These are phyloP conservation scores for Candida pseudoviswanathii DNA, from an alignment of 1,139 yeast genomes.

Conservation along the genomic window DNA sequence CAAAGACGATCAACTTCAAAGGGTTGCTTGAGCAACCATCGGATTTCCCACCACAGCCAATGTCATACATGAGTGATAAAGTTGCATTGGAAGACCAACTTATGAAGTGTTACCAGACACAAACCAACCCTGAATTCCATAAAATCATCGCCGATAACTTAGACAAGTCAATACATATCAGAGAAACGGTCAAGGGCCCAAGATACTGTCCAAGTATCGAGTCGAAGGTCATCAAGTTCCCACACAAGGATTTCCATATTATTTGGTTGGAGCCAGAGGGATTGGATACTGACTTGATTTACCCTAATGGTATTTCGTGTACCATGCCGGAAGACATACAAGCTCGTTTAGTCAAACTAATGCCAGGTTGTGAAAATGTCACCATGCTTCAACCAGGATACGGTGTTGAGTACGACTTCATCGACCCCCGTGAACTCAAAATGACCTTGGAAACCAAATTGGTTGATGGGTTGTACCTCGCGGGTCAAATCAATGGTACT, in stretches of 20 bases:
- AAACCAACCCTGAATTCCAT: slow-evolving; percentile 78
- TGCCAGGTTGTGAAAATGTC: slow-evolving; percentile 89
- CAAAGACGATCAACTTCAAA: slow-evolving; percentile 67
- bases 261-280: slow-evolving; percentile 99
- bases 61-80: slow-evolving; percentile 76
- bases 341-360: slow-evolving; percentile 66
- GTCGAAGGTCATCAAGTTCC: slow-evolving; percentile 79
- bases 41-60: slow-evolving; percentile 82
- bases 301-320: slow-evolving; percentile 95
- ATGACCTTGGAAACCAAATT: slow-evolving; percentile 80
- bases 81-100: slow-evolving; percentile 64
- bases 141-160: slow-evolving; percentile 67
- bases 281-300: slow-evolving; percentile 75
- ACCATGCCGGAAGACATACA: slow-evolving; percentile 97
- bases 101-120: slow-evolving; percentile 72
- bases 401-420: slow-evolving; percentile 96
- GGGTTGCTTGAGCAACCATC: slow-evolving; percentile 69
- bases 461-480: slow-evolving; percentile 78
- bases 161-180: slow-evolving; percentile 82
- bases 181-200: slow-evolving; percentile 96
- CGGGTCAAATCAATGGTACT: slow-evolving; percentile 98
- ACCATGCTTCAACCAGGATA: slow-evolving; percentile 92
- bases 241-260: slow-evolving; percentile 72
- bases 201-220: slow-evolving; percentile 97
- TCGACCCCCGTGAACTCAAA: slow-evolving; percentile 86